Base-by-base conservation (phyloP, 768 basidiomycete genomes). In the Calocera viscosa region DNA sequence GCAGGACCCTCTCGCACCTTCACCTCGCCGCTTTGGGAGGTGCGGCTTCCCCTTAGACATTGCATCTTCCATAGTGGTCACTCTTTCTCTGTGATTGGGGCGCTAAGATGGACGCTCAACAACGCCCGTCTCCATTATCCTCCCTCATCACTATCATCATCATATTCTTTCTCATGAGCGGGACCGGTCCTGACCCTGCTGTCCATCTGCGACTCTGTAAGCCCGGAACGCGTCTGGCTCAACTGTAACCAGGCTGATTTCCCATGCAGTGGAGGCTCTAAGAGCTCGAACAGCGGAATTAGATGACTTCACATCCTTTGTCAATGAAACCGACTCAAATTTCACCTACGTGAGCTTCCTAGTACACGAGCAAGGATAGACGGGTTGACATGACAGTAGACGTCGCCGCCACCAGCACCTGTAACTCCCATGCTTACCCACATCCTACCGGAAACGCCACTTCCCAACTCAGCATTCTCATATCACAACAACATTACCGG, bases 401-500 rank as follows among this genome's bases (percentile, higher is more conserved):
- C 83, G 32, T 75, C 77, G 49, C 78, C 75, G 53, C 80, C 82
- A 69, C 69, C 76, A 0, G 73, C 79, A 2, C 71, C 86, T 19
- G 68, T 75, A 35, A 77, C 82, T 28, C 73, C 90, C 38, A 75
- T 86, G 32, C 77, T 82, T 24, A 74, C 76, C 28, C 80, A 88
- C 67, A 70, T 83, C 40, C 75, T 83, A 1, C 73, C 77, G 63
- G 82, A 81, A 3, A 75, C 73, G 2, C 71, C 72, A 39, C 74
- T 87, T 2, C 80, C 84, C 69, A 79, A 82, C 2, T 68, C 71
- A 22, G 66, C 71, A 38, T 78, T 77, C 24, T 86, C 89, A 0
- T 91, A 90, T 73, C 89, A 86, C 70, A 74, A 79, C 2, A 93
- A 93, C 72, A 80, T 88, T 49, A 90, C 90, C 17, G 91, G 90